Conservation (phyloP, 805 yeast species). For the Pichia exigua region DNA sequence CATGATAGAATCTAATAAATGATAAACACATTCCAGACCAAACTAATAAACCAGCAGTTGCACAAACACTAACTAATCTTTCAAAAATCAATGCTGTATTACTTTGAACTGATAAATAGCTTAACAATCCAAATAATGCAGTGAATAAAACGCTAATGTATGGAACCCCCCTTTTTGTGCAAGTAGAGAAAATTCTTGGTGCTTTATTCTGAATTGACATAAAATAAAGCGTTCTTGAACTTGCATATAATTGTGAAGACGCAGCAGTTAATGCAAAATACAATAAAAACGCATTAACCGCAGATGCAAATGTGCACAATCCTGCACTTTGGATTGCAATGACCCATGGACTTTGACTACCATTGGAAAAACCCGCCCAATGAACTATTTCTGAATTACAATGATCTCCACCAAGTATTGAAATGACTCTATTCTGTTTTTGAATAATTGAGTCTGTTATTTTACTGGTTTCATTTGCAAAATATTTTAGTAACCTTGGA, state of each 20-base stretch:
- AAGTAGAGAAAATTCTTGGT: conserved; percentile 51
- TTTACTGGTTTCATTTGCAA: conserved; percentile 23
- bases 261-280: conserved; percentile 52
- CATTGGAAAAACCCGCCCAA: conserved; percentile 36
- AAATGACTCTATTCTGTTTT: conserved; percentile 16
- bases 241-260: conserved; percentile 49
- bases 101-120: conserved; percentile 52
- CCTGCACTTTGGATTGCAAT: conserved; percentile 48
- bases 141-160: conserved; percentile 60
- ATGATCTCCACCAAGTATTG: conserved; percentile 21
- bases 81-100: conserved; percentile 57
- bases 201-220: conserved; percentile 50
- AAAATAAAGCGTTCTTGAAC: conserved; percentile 51
- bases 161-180: conserved; percentile 66
- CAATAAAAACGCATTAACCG: conserved; percentile 44
- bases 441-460: conserved; percentile 14
- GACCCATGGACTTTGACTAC: conserved; percentile 49
- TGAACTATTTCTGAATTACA: conserved; percentile 20
- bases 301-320: conserved; percentile 41
- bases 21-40: conserved; percentile 67
- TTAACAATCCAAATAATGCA: conserved; percentile 50
- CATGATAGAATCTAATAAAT: conserved; percentile 46
- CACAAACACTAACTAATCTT: conserved; percentile 56
- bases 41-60: conserved; percentile 69
- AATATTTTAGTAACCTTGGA: conserved; percentile 58